These are phyloP conservation scores for Kwoniella mangroviensis DNA, from an alignment of 768 basidiomycete species.

Conservation along the genomic window DNA sequence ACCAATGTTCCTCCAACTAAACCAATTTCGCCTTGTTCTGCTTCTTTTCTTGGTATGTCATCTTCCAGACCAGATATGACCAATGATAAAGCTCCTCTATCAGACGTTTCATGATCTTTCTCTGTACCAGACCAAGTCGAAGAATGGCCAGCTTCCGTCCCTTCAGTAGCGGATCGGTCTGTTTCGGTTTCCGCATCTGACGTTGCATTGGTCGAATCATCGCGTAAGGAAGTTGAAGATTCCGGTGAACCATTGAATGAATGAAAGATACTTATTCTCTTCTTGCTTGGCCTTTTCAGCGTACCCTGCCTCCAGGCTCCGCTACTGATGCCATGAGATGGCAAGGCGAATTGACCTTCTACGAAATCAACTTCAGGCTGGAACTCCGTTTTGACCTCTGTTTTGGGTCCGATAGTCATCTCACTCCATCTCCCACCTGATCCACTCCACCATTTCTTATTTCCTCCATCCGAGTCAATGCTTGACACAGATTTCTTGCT, in stretches of 20 bases:
- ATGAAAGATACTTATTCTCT: slow-evolving; percentile 7
- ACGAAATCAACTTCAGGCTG: slow-evolving; percentile 35
- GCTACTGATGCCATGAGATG: not conserved
- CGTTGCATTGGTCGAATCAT: not conserved
- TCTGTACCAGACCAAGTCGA: slow-evolving; percentile 38
- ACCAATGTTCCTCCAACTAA: slow-evolving; percentile 48
- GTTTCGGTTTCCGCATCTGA: slow-evolving; percentile 4
- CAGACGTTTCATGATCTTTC: not conserved
- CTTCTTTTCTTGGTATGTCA: slow-evolving; percentile 31
- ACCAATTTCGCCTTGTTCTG: slow-evolving; percentile 16
- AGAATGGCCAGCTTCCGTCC: not conserved
- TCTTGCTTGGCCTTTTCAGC: not conserved
- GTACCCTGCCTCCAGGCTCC: slow-evolving; percentile 1
- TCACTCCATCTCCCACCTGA: slow-evolving; percentile 37
- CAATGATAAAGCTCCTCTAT: not conserved
- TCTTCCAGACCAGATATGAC: slow-evolving; percentile 30
- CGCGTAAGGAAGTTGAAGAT: not conserved
- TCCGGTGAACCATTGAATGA: not conserved
- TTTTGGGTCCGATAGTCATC: slow-evolving; percentile 21
- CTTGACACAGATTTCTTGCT: slow-evolving; percentile 19
- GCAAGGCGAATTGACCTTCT: slow-evolving; percentile 30
- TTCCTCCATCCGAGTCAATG: slow-evolving; percentile 8
- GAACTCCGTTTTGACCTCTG: slow-evolving; percentile 10
- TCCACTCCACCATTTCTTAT: slow-evolving; percentile 28
- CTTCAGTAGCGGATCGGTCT: not conserved